phyloP scores from a whole-genome alignment of 805 yeast species.

The Naumovozyma baii region DNA sequence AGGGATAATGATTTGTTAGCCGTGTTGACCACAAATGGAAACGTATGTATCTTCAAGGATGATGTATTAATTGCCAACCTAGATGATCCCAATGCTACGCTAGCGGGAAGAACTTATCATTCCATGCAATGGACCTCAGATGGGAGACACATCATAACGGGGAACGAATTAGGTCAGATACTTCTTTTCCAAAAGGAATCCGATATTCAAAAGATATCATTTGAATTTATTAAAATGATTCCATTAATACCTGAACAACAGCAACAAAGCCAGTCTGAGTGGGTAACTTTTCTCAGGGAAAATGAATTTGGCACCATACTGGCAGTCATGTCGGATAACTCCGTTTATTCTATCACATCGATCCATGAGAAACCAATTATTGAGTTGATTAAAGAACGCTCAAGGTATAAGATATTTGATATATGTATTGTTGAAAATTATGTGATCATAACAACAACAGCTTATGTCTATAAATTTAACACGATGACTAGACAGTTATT shows the following conservation, averaged over 20 bases:
- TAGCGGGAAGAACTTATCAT: conserved; percentile 18
- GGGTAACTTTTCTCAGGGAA: conserved; percentile 21
- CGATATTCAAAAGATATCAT: background rate
- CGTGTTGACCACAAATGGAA: conserved; percentile 23
- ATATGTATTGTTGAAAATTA: conserved; percentile 7
- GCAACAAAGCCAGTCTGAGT: conserved; percentile 2
- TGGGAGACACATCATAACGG: conserved; percentile 16
- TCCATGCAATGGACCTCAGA: conserved; percentile 18
- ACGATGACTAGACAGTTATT: background rate
- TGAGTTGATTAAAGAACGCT: conserved; percentile 6
- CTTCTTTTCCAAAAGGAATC: conserved; percentile 6
- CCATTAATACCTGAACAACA: background rate
- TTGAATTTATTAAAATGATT: background rate
- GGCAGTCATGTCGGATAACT: conserved; percentile 18
- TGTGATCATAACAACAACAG: conserved; percentile 11
- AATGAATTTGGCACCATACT: conserved; percentile 4
- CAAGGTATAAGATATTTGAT: conserved; percentile 18
- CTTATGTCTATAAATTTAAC: conserved; percentile 10
- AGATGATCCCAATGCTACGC: conserved; percentile 7
- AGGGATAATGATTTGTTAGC: conserved; percentile 14
- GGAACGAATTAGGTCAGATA: conserved; percentile 22
- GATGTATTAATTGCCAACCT: conserved; percentile 10
- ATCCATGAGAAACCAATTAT: background rate
- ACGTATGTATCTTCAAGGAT: conserved; percentile 17
- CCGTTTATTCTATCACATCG: conserved; percentile 11